Conservation (phyloP, 139 green algal genomes). For the Limnomonas spitsbergensis region DNA sequence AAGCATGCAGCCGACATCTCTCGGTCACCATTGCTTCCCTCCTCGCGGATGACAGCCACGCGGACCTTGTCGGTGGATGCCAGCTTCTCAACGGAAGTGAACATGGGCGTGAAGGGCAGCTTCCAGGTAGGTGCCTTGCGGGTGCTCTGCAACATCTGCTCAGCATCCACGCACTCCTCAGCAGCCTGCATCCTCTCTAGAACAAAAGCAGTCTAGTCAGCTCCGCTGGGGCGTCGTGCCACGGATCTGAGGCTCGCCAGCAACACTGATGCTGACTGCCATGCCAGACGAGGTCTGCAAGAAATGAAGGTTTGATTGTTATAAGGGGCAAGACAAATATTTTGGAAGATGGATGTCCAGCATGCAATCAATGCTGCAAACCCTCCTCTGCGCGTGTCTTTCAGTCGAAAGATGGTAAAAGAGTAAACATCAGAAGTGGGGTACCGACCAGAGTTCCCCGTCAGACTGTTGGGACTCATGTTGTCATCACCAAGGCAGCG, state of each 20-base stretch:
- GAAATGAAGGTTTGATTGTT: neutral
- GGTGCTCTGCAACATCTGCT: slow-evolving; percentile 60
- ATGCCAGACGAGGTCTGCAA: slow-evolving; percentile 2
- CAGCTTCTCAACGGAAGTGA: slow-evolving; percentile 68
- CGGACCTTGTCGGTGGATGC: slow-evolving; percentile 56
- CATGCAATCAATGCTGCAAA: neutral
- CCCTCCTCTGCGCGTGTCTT: neutral
- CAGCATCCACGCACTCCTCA: slow-evolving; percentile 76
- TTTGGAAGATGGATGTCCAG: neutral
- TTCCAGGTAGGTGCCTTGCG: slow-evolving; percentile 72
- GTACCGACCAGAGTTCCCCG: slow-evolving; percentile 5
- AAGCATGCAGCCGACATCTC: slow-evolving; percentile 93
- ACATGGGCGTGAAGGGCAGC: slow-evolving; percentile 76
- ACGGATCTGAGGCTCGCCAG: slow-evolving; percentile 34
- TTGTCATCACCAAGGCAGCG: neutral
- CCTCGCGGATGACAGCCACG: slow-evolving; percentile 92
- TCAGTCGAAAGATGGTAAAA: neutral
- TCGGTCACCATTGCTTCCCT: slow-evolving; percentile 95
- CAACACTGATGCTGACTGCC: slow-evolving; percentile 56
- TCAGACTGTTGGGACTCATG: slow-evolving; percentile 3
- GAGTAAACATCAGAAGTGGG: neutral
- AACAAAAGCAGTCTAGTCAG: slow-evolving; percentile 89
- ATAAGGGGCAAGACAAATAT: neutral
- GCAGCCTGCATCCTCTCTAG: slow-evolving; percentile 84
- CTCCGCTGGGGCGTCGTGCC: slow-evolving; percentile 62